A percentile compares a stretch with the other conserved stretches of the same genome.
Evolutionary conservation across 1,139 yeast species (phyloP).

Genomic region (Nakaseomyces glabratus): DNA sequence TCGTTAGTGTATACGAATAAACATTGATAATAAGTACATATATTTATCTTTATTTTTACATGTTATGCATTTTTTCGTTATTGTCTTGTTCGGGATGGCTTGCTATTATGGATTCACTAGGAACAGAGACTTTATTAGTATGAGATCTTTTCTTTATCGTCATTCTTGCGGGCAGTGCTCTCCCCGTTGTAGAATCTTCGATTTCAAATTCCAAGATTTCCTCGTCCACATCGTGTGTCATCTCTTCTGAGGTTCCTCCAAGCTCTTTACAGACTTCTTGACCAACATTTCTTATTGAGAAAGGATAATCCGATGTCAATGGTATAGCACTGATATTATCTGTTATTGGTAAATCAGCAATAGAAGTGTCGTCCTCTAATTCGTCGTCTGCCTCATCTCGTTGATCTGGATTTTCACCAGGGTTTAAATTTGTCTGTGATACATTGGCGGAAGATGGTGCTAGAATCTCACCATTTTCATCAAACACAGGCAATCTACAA

Average conservation of each 20-base stretch:
- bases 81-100: too few relatives aligned
- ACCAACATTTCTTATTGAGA: neutral
- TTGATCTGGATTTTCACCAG: neutral
- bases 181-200: neutral
- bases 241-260: neutral
- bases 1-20: too few relatives aligned
- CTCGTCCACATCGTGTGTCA: neutral
- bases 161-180: neutral
- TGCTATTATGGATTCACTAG: too few relatives aligned
- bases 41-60: too few relatives aligned
- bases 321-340: neutral
- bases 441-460: conserved; percentile 2
- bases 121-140: conserved; percentile 1
- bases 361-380: conserved; percentile 2
- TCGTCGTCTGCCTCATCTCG: neutral
- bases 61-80: too few relatives aligned
- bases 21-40: too few relatives aligned
- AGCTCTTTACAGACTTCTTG: neutral
- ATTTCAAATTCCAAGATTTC: conserved; percentile 1
- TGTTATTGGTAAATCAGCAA: neutral
- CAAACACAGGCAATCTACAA: conserved; percentile 68
- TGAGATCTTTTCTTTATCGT: conserved; percentile 1
- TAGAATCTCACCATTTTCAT: conserved; percentile 19
- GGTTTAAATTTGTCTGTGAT: conserved; percentile 1
- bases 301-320: conserved; percentile 4